Evolutionary conservation across 2,329 filamentous ascomycete genomes (phyloP).

Genomic region (Phyllachora maydis): DNA sequence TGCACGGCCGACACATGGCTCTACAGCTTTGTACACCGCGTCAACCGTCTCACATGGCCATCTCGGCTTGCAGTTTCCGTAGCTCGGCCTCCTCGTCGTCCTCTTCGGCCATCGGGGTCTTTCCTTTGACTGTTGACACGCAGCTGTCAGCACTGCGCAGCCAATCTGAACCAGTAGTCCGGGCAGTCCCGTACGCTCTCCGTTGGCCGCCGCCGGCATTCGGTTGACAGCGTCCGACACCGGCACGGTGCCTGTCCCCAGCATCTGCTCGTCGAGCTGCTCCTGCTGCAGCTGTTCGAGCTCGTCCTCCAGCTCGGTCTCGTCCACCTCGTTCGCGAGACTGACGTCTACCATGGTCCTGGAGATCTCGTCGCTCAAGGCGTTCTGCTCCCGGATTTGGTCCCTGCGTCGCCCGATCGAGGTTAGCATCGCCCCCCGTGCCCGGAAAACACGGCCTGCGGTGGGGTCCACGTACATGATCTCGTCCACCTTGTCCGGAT

Average conservation of each 20-base stretch:
- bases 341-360: conserved; percentile 58
- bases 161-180: conserved; percentile 5
- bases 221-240: conserved; percentile 58
- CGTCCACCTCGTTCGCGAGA: conserved; percentile 54
- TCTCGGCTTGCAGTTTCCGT: conserved; percentile 82
- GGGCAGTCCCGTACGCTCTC: conserved; percentile 66
- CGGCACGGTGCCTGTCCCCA: conserved; percentile 70
- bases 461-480: conserved; percentile 51
- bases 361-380: conserved; percentile 81
- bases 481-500: conserved; percentile 83
- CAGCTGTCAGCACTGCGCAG: conserved; percentile 5
- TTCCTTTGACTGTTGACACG: conserved; percentile 35
- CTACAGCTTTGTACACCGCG: too few species aligned
- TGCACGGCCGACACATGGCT: too few species aligned
- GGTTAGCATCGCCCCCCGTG: conserved; percentile 10
- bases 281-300: conserved; percentile 79
- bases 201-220: conserved; percentile 54
- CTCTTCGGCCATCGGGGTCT: conserved; percentile 40
- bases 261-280: conserved; percentile 80
- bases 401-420: conserved; percentile 41
- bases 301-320: conserved; percentile 70
- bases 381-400: conserved; percentile 75
- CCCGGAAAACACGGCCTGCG: conserved; percentile 1
- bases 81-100: conserved; percentile 95
- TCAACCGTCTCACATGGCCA: too few species aligned